These are phyloP conservation scores for Hyphopichia wangnamkhiaoensis DNA, from an alignment of 1,139 yeast genomes.

Conservation along the genomic window DNA sequence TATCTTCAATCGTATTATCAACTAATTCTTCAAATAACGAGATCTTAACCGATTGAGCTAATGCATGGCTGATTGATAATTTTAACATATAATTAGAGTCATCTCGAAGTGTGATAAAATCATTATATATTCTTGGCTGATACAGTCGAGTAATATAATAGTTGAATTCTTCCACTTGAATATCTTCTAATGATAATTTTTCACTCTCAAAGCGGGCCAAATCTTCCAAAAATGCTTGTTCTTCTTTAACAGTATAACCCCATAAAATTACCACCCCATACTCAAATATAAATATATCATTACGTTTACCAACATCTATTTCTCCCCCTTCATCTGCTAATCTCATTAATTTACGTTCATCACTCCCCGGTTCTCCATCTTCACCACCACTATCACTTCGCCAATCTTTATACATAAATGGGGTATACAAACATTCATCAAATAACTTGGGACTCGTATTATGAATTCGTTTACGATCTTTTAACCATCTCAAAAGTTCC, in stretches of 20 bases:
- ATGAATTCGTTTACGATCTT: slow-evolving; percentile 71
- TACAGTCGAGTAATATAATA: slow-evolving; percentile 90
- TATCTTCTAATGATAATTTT: slow-evolving; percentile 85
- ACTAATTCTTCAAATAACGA: slow-evolving; percentile 93
- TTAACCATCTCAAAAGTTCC: slow-evolving; percentile 81
- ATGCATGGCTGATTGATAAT: slow-evolving; percentile 84
- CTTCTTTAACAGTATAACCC: slow-evolving; percentile 89
- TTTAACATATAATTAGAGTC: slow-evolving; percentile 90
- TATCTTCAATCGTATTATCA: slow-evolving; percentile 93
- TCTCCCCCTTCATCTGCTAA: slow-evolving; percentile 95
- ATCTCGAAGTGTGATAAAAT: slow-evolving; percentile 87
- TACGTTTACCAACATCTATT: slow-evolving; percentile 75
- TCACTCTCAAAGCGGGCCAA: slow-evolving; percentile 88
- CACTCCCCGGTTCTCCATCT: slow-evolving; percentile 17
- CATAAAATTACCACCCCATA: slow-evolving; percentile 94
- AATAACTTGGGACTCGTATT: slow-evolving; percentile 83
- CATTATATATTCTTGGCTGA: slow-evolving; percentile 94
- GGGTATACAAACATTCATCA: slow-evolving; percentile 93
- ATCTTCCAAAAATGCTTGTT: slow-evolving; percentile 77
- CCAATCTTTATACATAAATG: slow-evolving; percentile 84
- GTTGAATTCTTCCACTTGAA: slow-evolving; percentile 91
- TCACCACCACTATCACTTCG: slow-evolving; percentile 33
- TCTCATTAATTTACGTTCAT: slow-evolving; percentile 54
- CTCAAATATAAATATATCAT: slow-evolving; percentile 85
- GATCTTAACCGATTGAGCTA: slow-evolving; percentile 90